These are phyloP conservation scores for Dioszegia crocea DNA, from an alignment of 768 basidiomycete genomes.

Conservation along the genomic window DNA sequence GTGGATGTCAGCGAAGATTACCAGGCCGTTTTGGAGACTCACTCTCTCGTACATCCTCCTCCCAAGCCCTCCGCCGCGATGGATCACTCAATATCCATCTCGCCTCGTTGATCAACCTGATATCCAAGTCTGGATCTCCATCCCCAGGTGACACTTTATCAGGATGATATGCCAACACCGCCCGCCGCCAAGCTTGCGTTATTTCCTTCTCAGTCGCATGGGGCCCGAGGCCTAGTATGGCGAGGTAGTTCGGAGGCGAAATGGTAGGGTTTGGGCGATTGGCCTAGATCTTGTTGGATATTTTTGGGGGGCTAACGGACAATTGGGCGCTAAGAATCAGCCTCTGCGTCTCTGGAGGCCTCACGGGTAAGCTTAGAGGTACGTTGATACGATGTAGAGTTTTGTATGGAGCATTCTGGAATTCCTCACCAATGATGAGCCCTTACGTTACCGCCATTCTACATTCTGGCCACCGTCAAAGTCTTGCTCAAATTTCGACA, in stretches of 20 bases:
- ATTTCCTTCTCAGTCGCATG: slow-evolving; percentile 29
- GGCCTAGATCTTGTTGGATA: too few species aligned
- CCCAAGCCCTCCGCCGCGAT: slow-evolving; percentile 15
- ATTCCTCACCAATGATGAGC: too few species aligned
- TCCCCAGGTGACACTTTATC: slow-evolving; percentile 1
- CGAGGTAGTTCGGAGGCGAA: slow-evolving; percentile 25
- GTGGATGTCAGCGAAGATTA: too few species aligned
- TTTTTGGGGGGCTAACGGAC: too few species aligned
- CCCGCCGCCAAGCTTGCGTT: slow-evolving; percentile 25
- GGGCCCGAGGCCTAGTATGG: slow-evolving; percentile 24
- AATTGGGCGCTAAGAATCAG: too few species aligned
- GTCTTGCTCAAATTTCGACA: too few species aligned
- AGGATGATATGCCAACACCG: slow-evolving; percentile 28
- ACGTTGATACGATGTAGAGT: not conserved
- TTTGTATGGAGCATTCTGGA: too few species aligned
- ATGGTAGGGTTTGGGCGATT: too few species aligned
- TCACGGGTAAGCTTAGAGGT: not conserved
- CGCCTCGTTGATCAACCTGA: slow-evolving; percentile 39
- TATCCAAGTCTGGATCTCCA: slow-evolving; percentile 9
- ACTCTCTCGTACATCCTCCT: slow-evolving; percentile 2
- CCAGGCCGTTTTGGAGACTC: too few species aligned
- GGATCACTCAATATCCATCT: slow-evolving; percentile 26
- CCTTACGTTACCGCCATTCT: too few species aligned
- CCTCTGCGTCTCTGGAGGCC: too few species aligned
- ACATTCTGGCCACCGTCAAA: too few species aligned